A percentile compares a stretch with the other conserved stretches of the same genome.
These are phyloP conservation scores for Candida xyloterini DNA, from an alignment of 805 yeast genomes.

Conservation along the genomic window DNA sequence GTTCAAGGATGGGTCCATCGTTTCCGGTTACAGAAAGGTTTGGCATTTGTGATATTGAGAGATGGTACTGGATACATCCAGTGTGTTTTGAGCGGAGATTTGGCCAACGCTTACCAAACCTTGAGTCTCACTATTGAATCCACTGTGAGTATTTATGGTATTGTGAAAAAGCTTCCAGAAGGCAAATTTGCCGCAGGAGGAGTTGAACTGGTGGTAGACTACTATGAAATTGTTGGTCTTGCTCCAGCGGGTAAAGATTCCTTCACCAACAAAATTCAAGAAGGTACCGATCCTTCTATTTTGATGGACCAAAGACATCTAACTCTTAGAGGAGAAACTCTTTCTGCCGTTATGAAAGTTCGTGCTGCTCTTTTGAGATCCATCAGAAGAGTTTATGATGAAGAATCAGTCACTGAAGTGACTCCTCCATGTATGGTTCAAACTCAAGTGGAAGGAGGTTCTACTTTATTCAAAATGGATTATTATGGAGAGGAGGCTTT, in stretches of 20 bases:
- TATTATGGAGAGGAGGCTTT: constrained; percentile 97
- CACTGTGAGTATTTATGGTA: constrained; percentile 77
- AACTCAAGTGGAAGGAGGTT: constrained; percentile 99
- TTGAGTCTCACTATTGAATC: constrained; percentile 84
- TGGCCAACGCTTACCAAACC: constrained; percentile 88
- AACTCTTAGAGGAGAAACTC: constrained; percentile 93
- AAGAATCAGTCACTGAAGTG: constrained; percentile 79
- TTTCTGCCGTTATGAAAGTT: constrained; percentile 90
- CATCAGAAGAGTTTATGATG: constrained; percentile 72
- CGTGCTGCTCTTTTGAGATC: constrained; percentile 76
- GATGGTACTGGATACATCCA: constrained; percentile 94
- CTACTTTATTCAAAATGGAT: constrained; percentile 87
- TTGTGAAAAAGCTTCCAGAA: constrained; percentile 79
- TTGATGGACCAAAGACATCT: constrained; percentile 94
- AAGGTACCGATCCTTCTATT: constrained; percentile 88
- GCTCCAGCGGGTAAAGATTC: constrained; percentile 98
- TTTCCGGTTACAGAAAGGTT: constrained; percentile 87
- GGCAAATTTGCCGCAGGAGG: constrained; percentile 98
- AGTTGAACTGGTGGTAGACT: constrained; percentile 89
- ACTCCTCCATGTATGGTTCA: constrained; percentile 99
- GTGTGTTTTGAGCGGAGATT: constrained; percentile 82
- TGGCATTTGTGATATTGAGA: constrained; percentile 85
- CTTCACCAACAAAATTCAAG: constrained; percentile 90
- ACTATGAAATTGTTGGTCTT: constrained; percentile 80
- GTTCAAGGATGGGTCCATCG: constrained; percentile 97